A percentile compares a stretch with the other conserved stretches of the same genome.
Conservation (phyloP, 306 rosid genomes). For the Dicorynia guianensis region DNA sequence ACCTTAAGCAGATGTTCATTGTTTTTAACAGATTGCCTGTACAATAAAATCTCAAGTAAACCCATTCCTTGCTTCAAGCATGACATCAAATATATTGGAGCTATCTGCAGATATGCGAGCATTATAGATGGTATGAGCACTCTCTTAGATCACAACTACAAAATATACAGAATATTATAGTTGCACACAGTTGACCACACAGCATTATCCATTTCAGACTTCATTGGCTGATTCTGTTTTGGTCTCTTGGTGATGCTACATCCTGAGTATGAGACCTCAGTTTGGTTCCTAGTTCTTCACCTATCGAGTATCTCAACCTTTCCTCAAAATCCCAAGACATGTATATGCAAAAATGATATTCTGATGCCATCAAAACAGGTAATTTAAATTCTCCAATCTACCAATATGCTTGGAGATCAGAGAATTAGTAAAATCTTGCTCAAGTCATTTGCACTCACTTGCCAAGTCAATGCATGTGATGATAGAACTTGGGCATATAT, state of each 20-base stretch:
- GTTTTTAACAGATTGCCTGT: slow-evolving; percentile 76
- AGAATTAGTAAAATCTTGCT: slow-evolving; percentile 26
- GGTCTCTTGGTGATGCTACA: slow-evolving; percentile 14
- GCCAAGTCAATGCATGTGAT: slow-evolving; percentile 90
- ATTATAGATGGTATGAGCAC: slow-evolving; percentile 39
- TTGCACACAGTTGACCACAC: slow-evolving; percentile 2
- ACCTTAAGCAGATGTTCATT: slow-evolving; percentile 85
- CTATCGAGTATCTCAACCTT: slow-evolving; percentile 2
- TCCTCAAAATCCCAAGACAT: slow-evolving; percentile 27
- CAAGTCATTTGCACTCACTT: slow-evolving; percentile 66
- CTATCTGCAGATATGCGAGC: slow-evolving; percentile 69
- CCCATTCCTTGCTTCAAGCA: slow-evolving; percentile 96
- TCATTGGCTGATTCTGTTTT: background rate
- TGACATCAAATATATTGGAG: slow-evolving; percentile 94
- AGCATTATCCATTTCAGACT: background rate
- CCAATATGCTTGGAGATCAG: slow-evolving; percentile 31
- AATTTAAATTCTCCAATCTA: slow-evolving; percentile 28
- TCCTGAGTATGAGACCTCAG: background rate
- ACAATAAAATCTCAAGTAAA: slow-evolving; percentile 76
- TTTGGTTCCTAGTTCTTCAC: slow-evolving; percentile 8
- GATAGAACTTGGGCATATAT: slow-evolving; percentile 92
- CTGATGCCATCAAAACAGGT: background rate
- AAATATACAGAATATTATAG: slow-evolving; percentile 21
- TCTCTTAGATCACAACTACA: slow-evolving; percentile 32
- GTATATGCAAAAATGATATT: background rate